Evolutionary conservation across 805 yeast genomes (phyloP).

Genomic region (Metschnikowia drakensbergensis): DNA sequence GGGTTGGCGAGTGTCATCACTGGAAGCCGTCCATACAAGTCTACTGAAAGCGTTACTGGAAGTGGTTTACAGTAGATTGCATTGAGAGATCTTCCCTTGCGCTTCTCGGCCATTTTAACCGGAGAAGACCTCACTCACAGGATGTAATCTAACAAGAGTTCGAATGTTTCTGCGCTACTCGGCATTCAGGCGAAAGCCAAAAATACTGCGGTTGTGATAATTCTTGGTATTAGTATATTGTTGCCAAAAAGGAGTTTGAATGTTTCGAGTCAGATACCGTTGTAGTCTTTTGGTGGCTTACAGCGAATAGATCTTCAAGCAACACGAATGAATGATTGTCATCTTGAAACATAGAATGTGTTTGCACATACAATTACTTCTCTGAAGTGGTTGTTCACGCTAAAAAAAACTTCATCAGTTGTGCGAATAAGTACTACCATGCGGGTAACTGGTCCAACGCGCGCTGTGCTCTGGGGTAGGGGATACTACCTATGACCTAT

Average conservation of each 20-base stretch:
- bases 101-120: constrained; percentile 27
- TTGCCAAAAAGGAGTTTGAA: background rate
- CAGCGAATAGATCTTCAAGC: constrained; percentile 41
- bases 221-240: constrained; percentile 6
- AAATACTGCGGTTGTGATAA: background rate
- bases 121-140: constrained; percentile 1
- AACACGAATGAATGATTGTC: constrained; percentile 23
- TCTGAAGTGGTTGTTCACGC: background rate
- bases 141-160: constrained; percentile 1
- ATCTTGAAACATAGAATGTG: constrained; percentile 15
- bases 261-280: constrained; percentile 78
- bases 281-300: constrained; percentile 86
- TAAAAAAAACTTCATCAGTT: background rate
- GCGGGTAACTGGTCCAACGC: constrained; percentile 16
- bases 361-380: constrained; percentile 13
- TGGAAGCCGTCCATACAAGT: constrained; percentile 45
- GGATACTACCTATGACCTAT: background rate
- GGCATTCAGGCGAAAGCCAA: background rate
- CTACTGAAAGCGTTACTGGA: constrained; percentile 47
- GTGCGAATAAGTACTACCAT: constrained; percentile 1
- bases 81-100: constrained; percentile 28
- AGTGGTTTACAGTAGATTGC: constrained; percentile 46
- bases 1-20: constrained; percentile 62
- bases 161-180: background rate
- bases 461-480: background rate